Conservation (phyloP, 306 rosid genomes). For the Pueraria montana region DNA sequence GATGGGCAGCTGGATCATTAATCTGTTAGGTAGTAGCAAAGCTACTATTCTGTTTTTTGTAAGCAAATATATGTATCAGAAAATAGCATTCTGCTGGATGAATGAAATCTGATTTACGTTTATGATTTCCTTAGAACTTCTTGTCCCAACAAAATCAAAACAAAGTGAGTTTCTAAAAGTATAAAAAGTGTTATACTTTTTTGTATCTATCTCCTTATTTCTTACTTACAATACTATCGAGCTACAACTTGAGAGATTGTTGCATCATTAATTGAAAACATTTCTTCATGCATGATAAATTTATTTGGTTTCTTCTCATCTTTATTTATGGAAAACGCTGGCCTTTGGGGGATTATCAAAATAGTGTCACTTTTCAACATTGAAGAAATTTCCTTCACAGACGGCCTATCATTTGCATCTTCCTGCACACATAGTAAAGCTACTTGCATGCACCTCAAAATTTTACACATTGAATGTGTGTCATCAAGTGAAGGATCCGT, state of each 20-base stretch:
- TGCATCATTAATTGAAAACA: constrained; percentile 4
- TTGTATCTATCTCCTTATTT: too few species aligned
- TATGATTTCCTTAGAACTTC: too few species aligned
- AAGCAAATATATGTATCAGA: too few species aligned
- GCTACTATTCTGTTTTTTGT: too few species aligned
- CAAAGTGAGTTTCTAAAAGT: too few species aligned
- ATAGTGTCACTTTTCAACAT: constrained; percentile 49
- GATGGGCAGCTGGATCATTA: too few species aligned
- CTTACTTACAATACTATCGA: neutral
- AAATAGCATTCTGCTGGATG: too few species aligned
- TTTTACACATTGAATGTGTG: constrained; percentile 40
- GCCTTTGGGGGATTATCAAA: constrained; percentile 36
- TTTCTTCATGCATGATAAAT: neutral
- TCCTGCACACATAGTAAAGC: constrained; percentile 53
- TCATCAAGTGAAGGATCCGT: constrained; percentile 53
- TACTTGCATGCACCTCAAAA: constrained; percentile 51
- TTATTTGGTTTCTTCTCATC: neutral
- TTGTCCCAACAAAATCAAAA: too few species aligned
- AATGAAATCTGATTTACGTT: too few species aligned
- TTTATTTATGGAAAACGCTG: constrained; percentile 27
- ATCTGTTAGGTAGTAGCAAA: too few species aligned
- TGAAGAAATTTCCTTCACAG: constrained; percentile 49
- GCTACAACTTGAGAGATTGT: constrained; percentile 30
- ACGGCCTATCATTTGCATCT: constrained; percentile 49
- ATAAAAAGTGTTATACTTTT: too few species aligned